phyloP scores from a whole-genome alignment of 169 alveolate genomes.

The Pseudocohnilembus persalinus region DNA sequence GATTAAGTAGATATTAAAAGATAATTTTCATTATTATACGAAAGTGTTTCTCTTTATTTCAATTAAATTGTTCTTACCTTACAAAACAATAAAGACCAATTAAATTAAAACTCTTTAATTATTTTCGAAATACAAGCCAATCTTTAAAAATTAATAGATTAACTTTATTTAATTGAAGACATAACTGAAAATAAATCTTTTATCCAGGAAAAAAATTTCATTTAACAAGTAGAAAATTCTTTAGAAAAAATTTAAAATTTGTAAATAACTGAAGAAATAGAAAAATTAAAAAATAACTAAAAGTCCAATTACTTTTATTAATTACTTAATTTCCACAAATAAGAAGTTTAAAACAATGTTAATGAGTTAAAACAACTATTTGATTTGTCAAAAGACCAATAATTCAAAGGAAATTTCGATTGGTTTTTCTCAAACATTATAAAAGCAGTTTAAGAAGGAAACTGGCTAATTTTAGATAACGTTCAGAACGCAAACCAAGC shows the following conservation, averaged over 20 bases:
- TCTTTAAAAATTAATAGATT: not conserved
- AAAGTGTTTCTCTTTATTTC: not conserved
- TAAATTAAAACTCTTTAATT: not conserved
- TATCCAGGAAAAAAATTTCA: not conserved
- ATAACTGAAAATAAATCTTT: not conserved
- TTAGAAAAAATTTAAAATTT: not conserved
- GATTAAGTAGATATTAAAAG: constrained; percentile 21
- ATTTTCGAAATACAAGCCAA: not conserved
- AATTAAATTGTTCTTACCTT: not conserved
- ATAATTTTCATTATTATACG: not conserved
- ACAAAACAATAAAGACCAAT: not conserved
- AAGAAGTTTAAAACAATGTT: constrained; percentile 16
- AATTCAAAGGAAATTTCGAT: constrained; percentile 61
- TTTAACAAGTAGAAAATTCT: too few species aligned
- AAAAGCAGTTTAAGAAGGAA: constrained; percentile 89
- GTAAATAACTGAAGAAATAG: too few species aligned
- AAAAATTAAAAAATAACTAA: too few species aligned
- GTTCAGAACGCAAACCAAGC: constrained; percentile 91
- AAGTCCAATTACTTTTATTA: too few species aligned
- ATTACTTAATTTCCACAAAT: too few species aligned
- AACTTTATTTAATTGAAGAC: not conserved
- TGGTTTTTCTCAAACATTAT: constrained; percentile 91
- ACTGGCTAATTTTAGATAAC: constrained; percentile 91
- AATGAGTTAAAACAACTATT: not conserved
- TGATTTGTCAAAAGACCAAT: too few species aligned